Evolutionary conservation across 2,329 filamentous ascomycete genomes (phyloP).

Genomic region (Ascosphaera apis): DNA sequence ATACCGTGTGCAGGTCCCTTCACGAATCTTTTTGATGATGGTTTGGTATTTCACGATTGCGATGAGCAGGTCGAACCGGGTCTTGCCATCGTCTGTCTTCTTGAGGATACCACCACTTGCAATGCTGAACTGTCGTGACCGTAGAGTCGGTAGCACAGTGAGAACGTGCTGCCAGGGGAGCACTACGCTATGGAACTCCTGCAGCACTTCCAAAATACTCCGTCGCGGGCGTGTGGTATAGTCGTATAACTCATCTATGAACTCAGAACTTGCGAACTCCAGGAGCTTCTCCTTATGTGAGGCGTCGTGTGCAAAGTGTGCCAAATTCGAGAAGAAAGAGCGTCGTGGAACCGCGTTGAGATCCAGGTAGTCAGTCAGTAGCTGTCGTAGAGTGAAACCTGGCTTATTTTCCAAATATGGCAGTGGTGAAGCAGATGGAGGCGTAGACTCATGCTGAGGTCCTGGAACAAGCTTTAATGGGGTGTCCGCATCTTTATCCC

Average conservation of each 20-base stretch:
- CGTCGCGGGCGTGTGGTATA: slow-evolving; percentile 80
- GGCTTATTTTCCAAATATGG: slow-evolving; percentile 15
- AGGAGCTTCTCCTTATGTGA: slow-evolving; percentile 59
- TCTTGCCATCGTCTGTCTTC: slow-evolving; percentile 14
- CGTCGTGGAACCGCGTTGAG: slow-evolving; percentile 74
- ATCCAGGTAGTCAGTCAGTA: slow-evolving; percentile 68
- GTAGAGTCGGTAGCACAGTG: slow-evolving; percentile 55
- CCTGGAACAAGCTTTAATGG: slow-evolving; percentile 31
- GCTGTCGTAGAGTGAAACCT: slow-evolving; percentile 41
- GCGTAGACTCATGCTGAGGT: slow-evolving; percentile 7
- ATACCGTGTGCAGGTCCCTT: slow-evolving; percentile 81
- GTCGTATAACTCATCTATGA: slow-evolving; percentile 81
- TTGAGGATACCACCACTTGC: slow-evolving; percentile 43
- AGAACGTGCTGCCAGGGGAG: slow-evolving; percentile 54
- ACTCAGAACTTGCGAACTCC: slow-evolving; percentile 60
- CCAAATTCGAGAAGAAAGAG: slow-evolving; percentile 59
- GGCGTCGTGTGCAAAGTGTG: slow-evolving; percentile 47
- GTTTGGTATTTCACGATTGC: slow-evolving; percentile 85
- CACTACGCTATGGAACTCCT: slow-evolving; percentile 68
- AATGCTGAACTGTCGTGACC: slow-evolving; percentile 86
- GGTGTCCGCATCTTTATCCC: slow-evolving; percentile 48
- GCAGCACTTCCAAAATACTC: slow-evolving; percentile 75
- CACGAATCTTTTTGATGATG: slow-evolving; percentile 57
- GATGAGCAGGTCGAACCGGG: slow-evolving; percentile 47
- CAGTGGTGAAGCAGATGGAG: slow-evolving; percentile 12